Base-by-base conservation (phyloP, 768 basidiomycete genomes). In the Russula lepida region DNA sequence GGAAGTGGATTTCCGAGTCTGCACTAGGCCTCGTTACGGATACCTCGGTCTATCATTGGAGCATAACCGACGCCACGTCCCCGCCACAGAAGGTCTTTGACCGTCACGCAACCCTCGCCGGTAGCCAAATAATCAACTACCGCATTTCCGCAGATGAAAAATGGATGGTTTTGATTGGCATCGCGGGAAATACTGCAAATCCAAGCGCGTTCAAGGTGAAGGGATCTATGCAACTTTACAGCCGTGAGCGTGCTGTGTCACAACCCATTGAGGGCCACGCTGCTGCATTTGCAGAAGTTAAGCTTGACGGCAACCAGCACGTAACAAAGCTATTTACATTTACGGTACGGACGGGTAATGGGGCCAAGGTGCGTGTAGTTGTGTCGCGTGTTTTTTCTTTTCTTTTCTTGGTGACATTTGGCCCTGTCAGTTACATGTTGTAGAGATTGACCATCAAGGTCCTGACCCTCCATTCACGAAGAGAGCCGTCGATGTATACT, bases 201-300 rank as follows among this genome's bases (percentile, higher is more conserved):
- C 94, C 95, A 8, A 89, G 86, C 28, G 93, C 91, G 0, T 99
- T 99, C 86, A 97, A 95, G 77, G 91, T 98, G 74, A 98, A 98
- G 77, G 97, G 97, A 30, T 82, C 91, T 7, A 97, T 99, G 89
- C 97, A 98, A 73, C 78, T 99, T 25, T 99, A 97, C 76, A 95
- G 89, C 71, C 78, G 85, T 62, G 95, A 97, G 64, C 81, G 97
- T 21, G 87, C 86, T 17, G 93, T 99, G 68, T 94, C 89, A 69
- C 97, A 99, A 74, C 91, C 97, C 37, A 99, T 99, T 59, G 97
- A 99, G 70, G 97, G 97, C 6, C 97, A 99, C 69, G 97, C 97
- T 30, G 97, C 97, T 56, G 85, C 94, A 28, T 99, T 99, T 70
- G 91, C 94, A 8, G 88, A 92, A 72, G 69, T 98, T 58, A 94